Percentiles rank a stretch among this genome's conserved stretches.
phyloP scores from a whole-genome alignment of 257 asterid species.

The Nicotiana attenuata region DNA sequence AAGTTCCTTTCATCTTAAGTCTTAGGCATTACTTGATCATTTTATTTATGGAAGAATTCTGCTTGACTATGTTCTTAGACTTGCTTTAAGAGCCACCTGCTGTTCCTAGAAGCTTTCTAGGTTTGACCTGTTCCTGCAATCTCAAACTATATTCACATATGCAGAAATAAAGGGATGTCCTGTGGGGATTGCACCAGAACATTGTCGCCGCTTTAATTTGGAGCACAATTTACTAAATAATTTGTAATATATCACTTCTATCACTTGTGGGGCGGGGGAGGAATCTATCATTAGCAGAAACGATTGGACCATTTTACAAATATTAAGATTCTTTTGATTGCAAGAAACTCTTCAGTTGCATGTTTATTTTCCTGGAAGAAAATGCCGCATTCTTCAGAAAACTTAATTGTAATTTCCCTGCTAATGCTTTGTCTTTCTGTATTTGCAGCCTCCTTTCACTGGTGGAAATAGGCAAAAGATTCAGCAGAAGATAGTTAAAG shows the following conservation, averaged over 20 bases:
- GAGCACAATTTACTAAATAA: neutral
- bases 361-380: neutral
- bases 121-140: neutral
- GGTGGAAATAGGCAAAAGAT: slow-evolving; percentile 47
- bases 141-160: neutral
- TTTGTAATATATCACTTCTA: neutral
- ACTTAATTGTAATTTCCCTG: neutral
- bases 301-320: neutral
- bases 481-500: slow-evolving; percentile 55
- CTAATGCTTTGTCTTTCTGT: slow-evolving; percentile 3
- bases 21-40: neutral
- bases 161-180: neutral
- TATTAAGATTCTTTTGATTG: neutral
- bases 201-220: neutral
- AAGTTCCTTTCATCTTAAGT: neutral
- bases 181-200: neutral
- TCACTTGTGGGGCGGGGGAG: neutral
- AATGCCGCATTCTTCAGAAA: neutral
- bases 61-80: neutral
- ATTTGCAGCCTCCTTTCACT: slow-evolving; percentile 20
- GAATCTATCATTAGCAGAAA: slow-evolving; percentile 2
- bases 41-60: neutral
- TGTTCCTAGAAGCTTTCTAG: neutral
- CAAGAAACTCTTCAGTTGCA: neutral
- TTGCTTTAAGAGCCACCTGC: neutral